These are phyloP conservation scores for Podaxis carcinomalis DNA, from an alignment of 768 basidiomycete genomes.

Conservation along the genomic window DNA sequence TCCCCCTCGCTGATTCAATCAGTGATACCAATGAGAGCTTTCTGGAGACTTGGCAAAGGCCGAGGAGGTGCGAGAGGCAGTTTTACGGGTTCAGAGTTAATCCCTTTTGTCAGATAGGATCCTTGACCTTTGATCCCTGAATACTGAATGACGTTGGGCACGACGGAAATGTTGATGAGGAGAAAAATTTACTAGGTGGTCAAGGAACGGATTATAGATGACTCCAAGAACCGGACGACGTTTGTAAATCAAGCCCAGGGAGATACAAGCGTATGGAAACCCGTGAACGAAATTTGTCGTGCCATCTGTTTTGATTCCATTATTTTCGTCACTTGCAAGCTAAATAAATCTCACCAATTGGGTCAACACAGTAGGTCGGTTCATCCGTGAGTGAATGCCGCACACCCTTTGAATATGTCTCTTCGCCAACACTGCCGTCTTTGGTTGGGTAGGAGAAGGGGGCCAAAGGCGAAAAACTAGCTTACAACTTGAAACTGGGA, in stretches of 20 bases:
- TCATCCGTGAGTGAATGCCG: conserved; percentile 72
- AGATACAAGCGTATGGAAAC: conserved; percentile 87
- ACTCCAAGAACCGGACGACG: conserved; percentile 84
- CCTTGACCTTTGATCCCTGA: conserved; percentile 77
- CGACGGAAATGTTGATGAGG: background rate
- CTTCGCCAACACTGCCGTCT: conserved; percentile 79
- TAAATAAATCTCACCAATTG: conserved; percentile 59
- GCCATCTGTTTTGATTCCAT: conserved; percentile 46
- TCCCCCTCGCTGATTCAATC: background rate
- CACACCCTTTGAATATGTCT: conserved; percentile 79
- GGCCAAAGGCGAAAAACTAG: background rate
- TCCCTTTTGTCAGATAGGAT: conserved; percentile 61
- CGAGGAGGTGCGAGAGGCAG: conserved; percentile 67
- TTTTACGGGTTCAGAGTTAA: conserved; percentile 36
- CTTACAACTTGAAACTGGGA: conserved; percentile 82
- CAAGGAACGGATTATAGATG: conserved; percentile 89
- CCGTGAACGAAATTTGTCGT: conserved; percentile 88
- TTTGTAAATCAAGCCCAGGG: conserved; percentile 83
- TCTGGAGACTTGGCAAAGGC: conserved; percentile 62
- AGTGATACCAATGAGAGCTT: conserved; percentile 63
- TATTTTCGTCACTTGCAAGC: background rate
- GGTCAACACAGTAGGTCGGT: conserved; percentile 95
- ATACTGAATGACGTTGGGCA: conserved; percentile 41
- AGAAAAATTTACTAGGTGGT: conserved; percentile 54
- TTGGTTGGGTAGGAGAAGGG: background rate